Conservation (phyloP, 2,329 filamentous ascomycete species). For the Bipolaris gigantea region DNA sequence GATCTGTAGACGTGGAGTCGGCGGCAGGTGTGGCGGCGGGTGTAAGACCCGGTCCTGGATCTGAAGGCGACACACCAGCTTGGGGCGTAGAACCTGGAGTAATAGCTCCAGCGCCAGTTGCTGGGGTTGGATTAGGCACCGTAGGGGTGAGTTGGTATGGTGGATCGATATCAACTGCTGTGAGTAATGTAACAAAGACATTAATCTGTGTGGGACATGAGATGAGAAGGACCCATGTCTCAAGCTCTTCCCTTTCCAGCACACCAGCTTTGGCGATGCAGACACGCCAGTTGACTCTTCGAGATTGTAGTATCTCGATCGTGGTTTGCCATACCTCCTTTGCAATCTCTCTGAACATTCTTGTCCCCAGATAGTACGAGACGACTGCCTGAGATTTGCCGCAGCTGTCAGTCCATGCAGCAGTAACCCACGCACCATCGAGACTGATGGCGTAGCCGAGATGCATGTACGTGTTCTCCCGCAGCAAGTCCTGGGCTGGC, state of each 20-base stretch:
- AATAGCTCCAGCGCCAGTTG: slow-evolving; percentile 19
- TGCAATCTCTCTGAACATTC: slow-evolving; percentile 65
- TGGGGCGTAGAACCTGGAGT: slow-evolving; percentile 41
- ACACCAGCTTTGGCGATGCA: slow-evolving; percentile 71
- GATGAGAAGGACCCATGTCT: slow-evolving; percentile 46
- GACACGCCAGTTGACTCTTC: slow-evolving; percentile 75
- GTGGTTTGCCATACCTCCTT: slow-evolving; percentile 79
- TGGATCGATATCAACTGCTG: slow-evolving; percentile 67
- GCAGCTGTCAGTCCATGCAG: slow-evolving; percentile 77
- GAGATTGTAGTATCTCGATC: slow-evolving; percentile 68
- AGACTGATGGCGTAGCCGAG: slow-evolving; percentile 76
- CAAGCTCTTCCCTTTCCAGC: slow-evolving; percentile 67
- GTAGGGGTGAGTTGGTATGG: slow-evolving; percentile 64
- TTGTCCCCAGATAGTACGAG: slow-evolving; percentile 70
- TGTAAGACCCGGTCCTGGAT: slow-evolving; percentile 53
- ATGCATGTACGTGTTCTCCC: slow-evolving; percentile 80
- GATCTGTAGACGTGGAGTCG: slow-evolving; percentile 51
- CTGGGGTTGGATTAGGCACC: slow-evolving; percentile 17
- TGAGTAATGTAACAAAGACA: slow-evolving; percentile 57
- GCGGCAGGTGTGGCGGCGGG: slow-evolving; percentile 67
- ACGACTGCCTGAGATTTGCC: slow-evolving; percentile 73
- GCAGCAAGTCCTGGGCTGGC: slow-evolving; percentile 71
- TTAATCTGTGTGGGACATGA: slow-evolving; percentile 42
- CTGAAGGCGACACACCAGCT: slow-evolving; percentile 37
- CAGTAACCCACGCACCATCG: slow-evolving; percentile 76